Percentiles rank a stretch among this genome's conserved stretches.
Conservation (phyloP, 2,329 filamentous ascomycete species). For the Westerdykella aurantiaca region DNA sequence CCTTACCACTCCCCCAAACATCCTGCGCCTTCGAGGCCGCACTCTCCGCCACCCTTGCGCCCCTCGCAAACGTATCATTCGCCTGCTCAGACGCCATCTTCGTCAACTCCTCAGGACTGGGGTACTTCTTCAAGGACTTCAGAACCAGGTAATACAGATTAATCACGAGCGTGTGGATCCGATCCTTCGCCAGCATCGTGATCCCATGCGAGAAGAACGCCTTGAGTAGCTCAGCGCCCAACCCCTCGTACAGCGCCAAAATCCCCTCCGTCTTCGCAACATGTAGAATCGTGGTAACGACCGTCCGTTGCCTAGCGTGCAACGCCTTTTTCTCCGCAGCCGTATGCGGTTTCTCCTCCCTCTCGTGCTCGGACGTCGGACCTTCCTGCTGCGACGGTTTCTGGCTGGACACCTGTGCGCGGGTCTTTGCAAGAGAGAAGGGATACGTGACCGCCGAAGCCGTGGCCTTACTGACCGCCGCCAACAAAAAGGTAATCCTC, state of each 20-base stretch:
- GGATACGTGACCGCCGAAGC: conserved; percentile 78
- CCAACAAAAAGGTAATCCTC: conserved; percentile 57
- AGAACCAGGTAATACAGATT: conserved; percentile 63
- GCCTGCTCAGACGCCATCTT: conserved; percentile 25
- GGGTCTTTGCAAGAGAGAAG: conserved; percentile 76
- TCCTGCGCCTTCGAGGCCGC: conserved; percentile 24
- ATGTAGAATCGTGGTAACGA: conserved; percentile 58
- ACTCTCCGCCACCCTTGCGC: conserved; percentile 20
- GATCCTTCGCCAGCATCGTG: conserved; percentile 81
- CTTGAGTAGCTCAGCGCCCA: conserved; percentile 70
- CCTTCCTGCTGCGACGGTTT: conserved; percentile 23
- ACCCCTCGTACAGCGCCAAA: conserved; percentile 65
- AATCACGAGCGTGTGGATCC: conserved; percentile 66
- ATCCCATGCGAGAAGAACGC: conserved; percentile 81
- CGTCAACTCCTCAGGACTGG: conserved; percentile 37
- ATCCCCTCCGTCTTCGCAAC: conserved; percentile 60
- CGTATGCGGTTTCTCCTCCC: conserved; percentile 19
- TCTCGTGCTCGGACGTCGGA: conserved; percentile 23
- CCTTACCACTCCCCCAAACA: conserved; percentile 18
- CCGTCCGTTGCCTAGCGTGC: conserved; percentile 42
- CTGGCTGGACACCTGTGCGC: conserved; percentile 58
- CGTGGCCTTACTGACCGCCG: conserved; percentile 71
- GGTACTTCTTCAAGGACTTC: conserved; percentile 39
- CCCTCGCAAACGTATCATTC: conserved; percentile 21
- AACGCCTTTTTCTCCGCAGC: conserved; percentile 10